These are phyloP conservation scores for Xylaria bambusicola DNA, from an alignment of 495 filamentous ascomycete species.

Conservation along the genomic window DNA sequence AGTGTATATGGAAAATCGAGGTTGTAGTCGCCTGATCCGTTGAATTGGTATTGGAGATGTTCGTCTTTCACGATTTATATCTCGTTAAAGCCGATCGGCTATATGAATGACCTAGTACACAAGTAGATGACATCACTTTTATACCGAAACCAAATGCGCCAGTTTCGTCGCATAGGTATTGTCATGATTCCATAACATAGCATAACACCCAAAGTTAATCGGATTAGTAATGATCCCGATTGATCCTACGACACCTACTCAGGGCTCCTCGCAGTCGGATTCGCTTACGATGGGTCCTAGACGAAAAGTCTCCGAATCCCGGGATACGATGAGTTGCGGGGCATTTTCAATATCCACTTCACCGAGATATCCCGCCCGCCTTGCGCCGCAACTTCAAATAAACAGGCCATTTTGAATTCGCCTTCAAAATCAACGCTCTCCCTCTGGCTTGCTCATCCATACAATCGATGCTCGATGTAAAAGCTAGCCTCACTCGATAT, in stretches of 20 bases:
- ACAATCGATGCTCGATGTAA: no score
- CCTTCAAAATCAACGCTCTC: no score
- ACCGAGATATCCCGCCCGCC: no score
- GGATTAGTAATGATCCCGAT: no score
- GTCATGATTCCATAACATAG: no score
- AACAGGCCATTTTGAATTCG: no score
- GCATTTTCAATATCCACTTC: no score
- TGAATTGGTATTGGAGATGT: neutral
- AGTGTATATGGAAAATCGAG: neutral
- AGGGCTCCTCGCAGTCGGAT: neutral
- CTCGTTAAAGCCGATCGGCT: neutral
- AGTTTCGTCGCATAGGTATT: neutral
- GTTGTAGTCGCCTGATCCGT: neutral
- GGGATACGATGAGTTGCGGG: no score
- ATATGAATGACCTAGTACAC: neutral
- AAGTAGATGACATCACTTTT: neutral
- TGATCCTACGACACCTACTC: no score
- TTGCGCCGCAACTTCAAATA: no score
- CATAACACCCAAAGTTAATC: neutral
- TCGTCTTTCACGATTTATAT: neutral
- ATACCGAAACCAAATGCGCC: neutral
- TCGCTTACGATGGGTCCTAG: neutral
- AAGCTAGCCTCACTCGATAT: no score
- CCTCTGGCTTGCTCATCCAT: no score
- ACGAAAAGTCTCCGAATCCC: constrained; percentile 9